A percentile compares a stretch with the other conserved stretches of the same genome.
Conservation (phyloP, 2,329 filamentous ascomycete genomes). For the Rhinocladiella similis region DNA sequence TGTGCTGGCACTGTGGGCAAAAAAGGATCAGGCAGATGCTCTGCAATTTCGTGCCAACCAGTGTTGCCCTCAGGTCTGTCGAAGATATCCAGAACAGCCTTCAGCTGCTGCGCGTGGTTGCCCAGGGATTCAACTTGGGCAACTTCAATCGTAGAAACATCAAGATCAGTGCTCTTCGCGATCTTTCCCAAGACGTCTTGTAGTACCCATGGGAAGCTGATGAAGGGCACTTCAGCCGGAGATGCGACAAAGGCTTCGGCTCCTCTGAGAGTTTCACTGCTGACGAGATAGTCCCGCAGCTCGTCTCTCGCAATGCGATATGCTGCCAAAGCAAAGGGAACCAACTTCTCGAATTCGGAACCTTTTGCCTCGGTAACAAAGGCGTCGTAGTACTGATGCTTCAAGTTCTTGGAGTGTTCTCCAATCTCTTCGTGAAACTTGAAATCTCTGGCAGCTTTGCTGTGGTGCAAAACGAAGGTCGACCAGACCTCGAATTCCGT, state of each 20-base stretch:
- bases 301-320: slow-evolving; percentile 67
- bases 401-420: slow-evolving; percentile 64
- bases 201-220: slow-evolving; percentile 95
- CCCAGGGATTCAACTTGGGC: not conserved
- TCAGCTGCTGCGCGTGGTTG: not conserved
- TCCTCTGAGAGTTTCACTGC: not conserved
- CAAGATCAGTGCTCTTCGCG: slow-evolving; percentile 41
- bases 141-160: not conserved
- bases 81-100: not conserved
- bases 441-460: slow-evolving; percentile 72
- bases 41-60: slow-evolving; percentile 6
- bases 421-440: slow-evolving; percentile 84
- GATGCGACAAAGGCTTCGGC: not conserved
- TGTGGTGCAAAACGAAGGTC: slow-evolving; percentile 76
- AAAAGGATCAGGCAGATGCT: slow-evolving; percentile 19
- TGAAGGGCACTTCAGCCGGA: slow-evolving; percentile 66
- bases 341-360: slow-evolving; percentile 59
- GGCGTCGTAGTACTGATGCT: slow-evolving; percentile 65
- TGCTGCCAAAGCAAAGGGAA: slow-evolving; percentile 79
- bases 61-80: not conserved
- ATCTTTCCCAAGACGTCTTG: slow-evolving; percentile 69
- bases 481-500: slow-evolving; percentile 94
- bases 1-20: not conserved
- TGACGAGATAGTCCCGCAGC: slow-evolving; percentile 34
- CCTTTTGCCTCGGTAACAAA: slow-evolving; percentile 68